These are phyloP conservation scores for Claviceps capensis DNA, from an alignment of 2,329 filamentous ascomycete genomes.

Conservation along the genomic window DNA sequence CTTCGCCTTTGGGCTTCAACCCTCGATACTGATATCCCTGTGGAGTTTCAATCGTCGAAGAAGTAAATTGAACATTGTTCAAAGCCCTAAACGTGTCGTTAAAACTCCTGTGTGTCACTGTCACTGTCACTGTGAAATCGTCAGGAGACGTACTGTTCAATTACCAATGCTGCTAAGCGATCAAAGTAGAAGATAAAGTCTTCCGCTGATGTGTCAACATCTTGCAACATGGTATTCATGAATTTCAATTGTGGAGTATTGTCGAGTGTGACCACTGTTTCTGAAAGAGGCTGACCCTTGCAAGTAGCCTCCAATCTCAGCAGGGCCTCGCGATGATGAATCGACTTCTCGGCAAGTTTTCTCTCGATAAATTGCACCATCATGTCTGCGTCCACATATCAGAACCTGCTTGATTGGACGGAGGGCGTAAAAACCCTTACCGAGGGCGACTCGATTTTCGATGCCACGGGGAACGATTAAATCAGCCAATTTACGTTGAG, in stretches of 20 bases:
- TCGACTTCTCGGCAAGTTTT: slow-evolving; percentile 75
- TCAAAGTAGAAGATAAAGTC: slow-evolving; percentile 99
- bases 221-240: slow-evolving; percentile 83
- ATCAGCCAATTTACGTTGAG: slow-evolving; percentile 82
- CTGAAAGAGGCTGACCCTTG: slow-evolving; percentile 57
- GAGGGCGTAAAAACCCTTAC: slow-evolving; percentile 25
- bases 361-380: slow-evolving; percentile 86
- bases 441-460: slow-evolving; percentile 85
- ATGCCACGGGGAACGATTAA: slow-evolving; percentile 92
- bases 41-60: slow-evolving; percentile 54
- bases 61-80: slow-evolving; percentile 60
- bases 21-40: slow-evolving; percentile 57
- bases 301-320: slow-evolving; percentile 60
- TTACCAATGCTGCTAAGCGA: slow-evolving; percentile 66
- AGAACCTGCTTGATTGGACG: neutral
- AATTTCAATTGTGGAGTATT: slow-evolving; percentile 69
- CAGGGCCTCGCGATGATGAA: slow-evolving; percentile 66
- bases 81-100: slow-evolving; percentile 42
- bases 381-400: slow-evolving; percentile 46
- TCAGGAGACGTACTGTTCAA: slow-evolving; percentile 51
- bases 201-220: slow-evolving; percentile 64
- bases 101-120: slow-evolving; percentile 4
- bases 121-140: neutral
- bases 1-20: slow-evolving; percentile 53
- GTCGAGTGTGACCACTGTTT: slow-evolving; percentile 59